Conservation (phyloP, 306 rosid genomes). For the Inga leiocalycina region DNA sequence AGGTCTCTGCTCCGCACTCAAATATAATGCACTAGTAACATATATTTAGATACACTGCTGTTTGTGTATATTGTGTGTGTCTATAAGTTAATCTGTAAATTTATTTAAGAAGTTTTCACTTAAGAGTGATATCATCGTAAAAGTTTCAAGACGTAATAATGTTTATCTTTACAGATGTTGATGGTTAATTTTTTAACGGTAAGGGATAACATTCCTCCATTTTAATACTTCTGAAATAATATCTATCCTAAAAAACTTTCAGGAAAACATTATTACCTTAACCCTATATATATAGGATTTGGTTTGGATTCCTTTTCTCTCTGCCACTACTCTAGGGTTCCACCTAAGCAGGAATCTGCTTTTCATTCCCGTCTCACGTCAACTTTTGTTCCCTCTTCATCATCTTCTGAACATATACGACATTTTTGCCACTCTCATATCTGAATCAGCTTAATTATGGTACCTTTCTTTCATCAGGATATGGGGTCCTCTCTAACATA, state of each 20-base stretch:
- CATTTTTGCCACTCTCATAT: conserved; percentile 2
- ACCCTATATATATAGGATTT: background rate
- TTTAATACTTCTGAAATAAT: too few relatives aligned
- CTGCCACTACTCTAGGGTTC: background rate
- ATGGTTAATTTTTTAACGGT: too few relatives aligned
- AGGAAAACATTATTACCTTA: too few relatives aligned
- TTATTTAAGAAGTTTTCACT: too few relatives aligned
- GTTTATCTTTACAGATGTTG: too few relatives aligned
- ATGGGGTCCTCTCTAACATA: background rate
- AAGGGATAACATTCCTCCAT: too few relatives aligned
- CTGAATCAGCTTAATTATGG: background rate
- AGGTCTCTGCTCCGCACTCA: conserved; percentile 23
- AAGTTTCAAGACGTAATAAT: too few relatives aligned
- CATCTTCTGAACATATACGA: background rate
- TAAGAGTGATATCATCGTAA: too few relatives aligned
- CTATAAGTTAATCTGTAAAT: too few relatives aligned
- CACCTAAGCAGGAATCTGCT: conserved; percentile 19
- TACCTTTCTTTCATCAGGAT: background rate
- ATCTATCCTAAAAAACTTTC: too few relatives aligned
- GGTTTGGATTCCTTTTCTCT: conserved; percentile 11
- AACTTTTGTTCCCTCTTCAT: background rate
- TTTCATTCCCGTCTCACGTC: conserved; percentile 2
- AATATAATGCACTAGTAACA: background rate
- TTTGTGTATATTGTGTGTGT: background rate
- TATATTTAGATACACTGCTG: background rate